Evolutionary conservation across 345 rosid genomes (phyloP).

Genomic region (Turritis glabra): DNA sequence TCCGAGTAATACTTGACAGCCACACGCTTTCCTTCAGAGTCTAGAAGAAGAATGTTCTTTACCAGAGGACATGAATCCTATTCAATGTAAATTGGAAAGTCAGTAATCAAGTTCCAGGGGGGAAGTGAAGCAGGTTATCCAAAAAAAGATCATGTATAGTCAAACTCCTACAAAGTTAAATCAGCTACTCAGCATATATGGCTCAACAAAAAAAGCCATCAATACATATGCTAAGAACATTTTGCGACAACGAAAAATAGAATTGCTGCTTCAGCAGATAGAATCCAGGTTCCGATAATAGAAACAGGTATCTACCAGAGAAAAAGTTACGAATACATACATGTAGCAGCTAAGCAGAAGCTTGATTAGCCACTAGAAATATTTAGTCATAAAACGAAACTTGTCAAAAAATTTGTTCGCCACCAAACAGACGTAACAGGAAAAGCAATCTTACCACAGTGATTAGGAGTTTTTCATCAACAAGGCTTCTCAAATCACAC

Average conservation of each 20-base stretch:
- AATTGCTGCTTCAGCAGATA: too few species aligned
- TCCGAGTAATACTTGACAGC: conserved; percentile 87
- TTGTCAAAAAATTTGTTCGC: background rate
- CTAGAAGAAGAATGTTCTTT: conserved; percentile 88
- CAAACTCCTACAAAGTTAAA: background rate
- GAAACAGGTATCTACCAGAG: too few species aligned
- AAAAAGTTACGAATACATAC: too few species aligned
- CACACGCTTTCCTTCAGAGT: conserved; percentile 94
- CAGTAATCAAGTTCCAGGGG: conserved; percentile 1
- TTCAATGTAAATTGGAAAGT: background rate
- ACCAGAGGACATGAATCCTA: conserved; percentile 79
- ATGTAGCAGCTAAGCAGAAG: too few species aligned
- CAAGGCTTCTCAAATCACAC: background rate
- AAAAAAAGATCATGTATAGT: background rate
- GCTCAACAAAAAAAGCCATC: background rate
- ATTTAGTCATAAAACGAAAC: background rate
- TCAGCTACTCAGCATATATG: background rate
- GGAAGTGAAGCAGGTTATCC: background rate
- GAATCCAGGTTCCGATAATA: too few species aligned
- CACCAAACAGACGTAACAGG: background rate
- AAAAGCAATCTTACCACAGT: background rate
- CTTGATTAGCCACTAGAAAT: too few species aligned
- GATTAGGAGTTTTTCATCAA: background rate
- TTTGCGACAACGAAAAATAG: too few species aligned
- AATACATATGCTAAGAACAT: background rate